phyloP scores from a whole-genome alignment of 1,284 basidiomycete genomes.

The Ganoderma boninense region DNA sequence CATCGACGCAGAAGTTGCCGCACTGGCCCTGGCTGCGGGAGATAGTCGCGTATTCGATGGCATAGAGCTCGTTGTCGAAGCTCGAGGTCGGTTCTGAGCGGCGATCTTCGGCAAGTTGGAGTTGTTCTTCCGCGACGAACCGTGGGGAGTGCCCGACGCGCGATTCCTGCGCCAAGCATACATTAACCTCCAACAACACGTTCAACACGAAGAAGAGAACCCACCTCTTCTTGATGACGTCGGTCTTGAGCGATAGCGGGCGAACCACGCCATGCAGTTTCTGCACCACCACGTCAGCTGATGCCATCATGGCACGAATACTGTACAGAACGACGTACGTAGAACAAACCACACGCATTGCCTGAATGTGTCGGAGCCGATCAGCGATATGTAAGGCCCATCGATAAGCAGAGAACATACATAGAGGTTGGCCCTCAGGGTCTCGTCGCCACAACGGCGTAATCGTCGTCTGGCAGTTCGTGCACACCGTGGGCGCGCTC shows the following conservation, averaged over 20 bases:
- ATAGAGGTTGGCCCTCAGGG: conserved; percentile 94
- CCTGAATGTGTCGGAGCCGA: conserved; percentile 45
- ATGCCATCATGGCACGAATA: conserved; percentile 13
- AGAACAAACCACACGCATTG: conserved; percentile 92
- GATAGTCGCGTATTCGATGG: conserved; percentile 53
- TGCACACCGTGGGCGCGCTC: conserved; percentile 82
- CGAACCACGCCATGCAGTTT: conserved; percentile 96
- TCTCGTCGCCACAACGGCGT: conserved; percentile 96
- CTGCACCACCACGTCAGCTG: conserved; percentile 48
- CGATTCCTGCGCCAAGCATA: conserved; percentile 63
- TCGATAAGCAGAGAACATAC: conserved; percentile 53
- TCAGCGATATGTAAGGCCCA: conserved; percentile 26
- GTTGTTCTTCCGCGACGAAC: conserved; percentile 67
- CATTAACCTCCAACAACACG: conserved; percentile 10
- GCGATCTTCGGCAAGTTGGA: conserved; percentile 73
- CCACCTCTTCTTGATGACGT: conserved; percentile 97
- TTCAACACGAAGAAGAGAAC: conserved; percentile 37
- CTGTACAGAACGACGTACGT: conserved; percentile 60
- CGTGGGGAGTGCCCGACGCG: conserved; percentile 74
- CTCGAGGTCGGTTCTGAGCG: conserved; percentile 69
- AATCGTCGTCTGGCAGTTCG: conserved; percentile 95
- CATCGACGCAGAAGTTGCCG: conserved; percentile 55
- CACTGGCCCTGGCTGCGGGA: conserved; percentile 46
- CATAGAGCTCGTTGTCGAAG: conserved; percentile 67
- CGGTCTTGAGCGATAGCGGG: conserved; percentile 94